Base-by-base conservation (phyloP, 2,329 filamentous ascomycete genomes). In the Colletotrichum simmondsii region DNA sequence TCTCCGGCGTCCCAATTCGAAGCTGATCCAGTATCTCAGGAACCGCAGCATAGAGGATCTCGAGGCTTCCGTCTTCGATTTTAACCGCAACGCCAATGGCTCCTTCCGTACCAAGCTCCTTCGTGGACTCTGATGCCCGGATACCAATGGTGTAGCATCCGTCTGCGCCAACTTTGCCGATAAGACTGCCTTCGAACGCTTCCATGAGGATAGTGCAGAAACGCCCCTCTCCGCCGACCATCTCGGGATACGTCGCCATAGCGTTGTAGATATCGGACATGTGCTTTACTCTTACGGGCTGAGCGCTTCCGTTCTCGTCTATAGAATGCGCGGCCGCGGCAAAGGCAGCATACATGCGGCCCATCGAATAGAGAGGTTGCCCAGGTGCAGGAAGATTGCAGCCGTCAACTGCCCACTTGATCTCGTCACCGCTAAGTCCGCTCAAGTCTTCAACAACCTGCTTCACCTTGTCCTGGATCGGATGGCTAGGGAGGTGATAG, bases 141-240 rank as follows among this genome's bases (percentile, higher is more conserved):
- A 88, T 75, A 0, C 82, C 86, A 8, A 88, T 76, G 0, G 81
- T 84, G 74, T 88, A 88, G 60, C 84, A 88, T 0, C 81, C 86
- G 74, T 88, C 86, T 0, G 86, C 86, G 0, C 86, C 86, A 3
- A 88, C 54, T 72, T 89, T 88, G 1, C 87, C 86, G 49, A 87
- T 80, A 0, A 87, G 65, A 0, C 71, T 32, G 0, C 83, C 84
- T 2, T 74, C 56, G 64, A 83, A 87, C 2, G 77, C 77, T 11
- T 68, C 32, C 85, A 87, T 87, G 2, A 88, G 78, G 8, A 75
- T 74, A 0, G 86, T 88, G 61, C 86, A 88, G 74, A 88, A 88
- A 0, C 86, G 78, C 0, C 78, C 82, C 8, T 85, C 81, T 0
- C 87, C 86, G 0, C 79, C 86, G 1, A 88, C 82, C 69, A 86